Evolutionary conservation across 2,329 filamentous ascomycete species (phyloP).

Genomic region (Diaporthe batatas): DNA sequence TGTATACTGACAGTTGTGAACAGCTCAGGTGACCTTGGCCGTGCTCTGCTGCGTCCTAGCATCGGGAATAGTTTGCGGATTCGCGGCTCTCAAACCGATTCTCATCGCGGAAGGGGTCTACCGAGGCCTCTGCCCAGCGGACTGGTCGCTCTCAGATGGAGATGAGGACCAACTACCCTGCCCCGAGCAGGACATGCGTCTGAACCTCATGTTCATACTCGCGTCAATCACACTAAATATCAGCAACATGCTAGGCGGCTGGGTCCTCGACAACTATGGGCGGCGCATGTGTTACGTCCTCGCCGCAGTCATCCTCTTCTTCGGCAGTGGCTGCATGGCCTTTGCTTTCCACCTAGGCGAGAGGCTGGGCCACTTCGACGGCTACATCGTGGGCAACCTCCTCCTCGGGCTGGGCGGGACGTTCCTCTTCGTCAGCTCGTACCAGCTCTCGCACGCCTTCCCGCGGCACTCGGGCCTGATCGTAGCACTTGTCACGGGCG

Average conservation of each 20-base stretch:
- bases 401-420: conserved; percentile 73
- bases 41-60: conserved; percentile 77
- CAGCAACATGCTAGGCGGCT: conserved; percentile 75
- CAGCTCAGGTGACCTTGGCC: conserved; percentile 72
- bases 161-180: conserved; percentile 57
- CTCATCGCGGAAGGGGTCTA: conserved; percentile 71
- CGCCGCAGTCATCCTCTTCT: conserved; percentile 70
- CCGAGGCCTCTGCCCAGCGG: conserved; percentile 61
- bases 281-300: conserved; percentile 73
- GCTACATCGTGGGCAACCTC: conserved; percentile 69
- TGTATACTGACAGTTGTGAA: not conserved
- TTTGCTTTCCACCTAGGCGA: conserved; percentile 39
- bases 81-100: conserved; percentile 74
- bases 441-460: conserved; percentile 75
- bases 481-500: conserved; percentile 71
- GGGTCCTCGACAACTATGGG: conserved; percentile 75
- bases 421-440: conserved; percentile 74
- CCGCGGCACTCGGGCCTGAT: conserved; percentile 71
- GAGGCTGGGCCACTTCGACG: conserved; percentile 62
- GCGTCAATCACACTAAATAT: conserved; percentile 69
- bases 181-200: conserved; percentile 61
- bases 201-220: conserved; percentile 75
- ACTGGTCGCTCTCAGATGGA: conserved; percentile 18
- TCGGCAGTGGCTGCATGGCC: conserved; percentile 66
- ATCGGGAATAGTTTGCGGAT: conserved; percentile 75